Conservation (phyloP, 2,329 filamentous ascomycete genomes). For the Calonectria multiphialidica region DNA sequence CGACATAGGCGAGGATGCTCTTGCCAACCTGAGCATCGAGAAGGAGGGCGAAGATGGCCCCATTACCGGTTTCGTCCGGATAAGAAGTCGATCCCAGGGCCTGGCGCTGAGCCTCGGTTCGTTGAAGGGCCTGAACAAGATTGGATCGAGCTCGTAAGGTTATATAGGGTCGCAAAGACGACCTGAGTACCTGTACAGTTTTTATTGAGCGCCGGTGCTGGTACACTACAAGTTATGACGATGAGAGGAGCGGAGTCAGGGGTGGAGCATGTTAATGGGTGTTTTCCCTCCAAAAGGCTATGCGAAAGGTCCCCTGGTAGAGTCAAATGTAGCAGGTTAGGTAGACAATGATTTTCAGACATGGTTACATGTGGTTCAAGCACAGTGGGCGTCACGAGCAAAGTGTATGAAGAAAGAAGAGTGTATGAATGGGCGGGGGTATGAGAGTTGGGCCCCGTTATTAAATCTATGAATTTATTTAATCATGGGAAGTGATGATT, state of each 20-base stretch:
- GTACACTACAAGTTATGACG: slow-evolving; percentile 44
- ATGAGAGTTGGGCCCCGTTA: neutral
- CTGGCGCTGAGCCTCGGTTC: slow-evolving; percentile 93
- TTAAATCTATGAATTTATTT: slow-evolving; percentile 19
- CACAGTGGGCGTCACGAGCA: slow-evolving; percentile 1
- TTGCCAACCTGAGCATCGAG: slow-evolving; percentile 97
- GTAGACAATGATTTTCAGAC: slow-evolving; percentile 44
- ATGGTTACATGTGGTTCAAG: slow-evolving; percentile 34
- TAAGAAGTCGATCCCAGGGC: slow-evolving; percentile 96
- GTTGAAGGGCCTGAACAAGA: slow-evolving; percentile 93
- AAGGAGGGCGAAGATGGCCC: slow-evolving; percentile 96
- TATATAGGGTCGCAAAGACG: slow-evolving; percentile 16
- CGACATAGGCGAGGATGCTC: slow-evolving; percentile 89
- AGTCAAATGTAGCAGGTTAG: slow-evolving; percentile 46
- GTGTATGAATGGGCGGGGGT: neutral
- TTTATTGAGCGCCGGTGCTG: slow-evolving; percentile 29
- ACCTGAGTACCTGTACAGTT: slow-evolving; percentile 25
- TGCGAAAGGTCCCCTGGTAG: slow-evolving; percentile 44
- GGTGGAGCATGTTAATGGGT: slow-evolving; percentile 48
- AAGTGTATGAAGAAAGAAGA: slow-evolving; percentile 4
- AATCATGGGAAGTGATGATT: neutral
- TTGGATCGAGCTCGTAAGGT: slow-evolving; percentile 57
- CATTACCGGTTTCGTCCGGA: slow-evolving; percentile 96
- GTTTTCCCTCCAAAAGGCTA: slow-evolving; percentile 48
- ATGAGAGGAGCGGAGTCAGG: slow-evolving; percentile 46